A percentile compares a stretch with the other conserved stretches of the same genome.
Conservation (phyloP, 768 basidiomycete species). For the Pleurotus ostreatus region DNA sequence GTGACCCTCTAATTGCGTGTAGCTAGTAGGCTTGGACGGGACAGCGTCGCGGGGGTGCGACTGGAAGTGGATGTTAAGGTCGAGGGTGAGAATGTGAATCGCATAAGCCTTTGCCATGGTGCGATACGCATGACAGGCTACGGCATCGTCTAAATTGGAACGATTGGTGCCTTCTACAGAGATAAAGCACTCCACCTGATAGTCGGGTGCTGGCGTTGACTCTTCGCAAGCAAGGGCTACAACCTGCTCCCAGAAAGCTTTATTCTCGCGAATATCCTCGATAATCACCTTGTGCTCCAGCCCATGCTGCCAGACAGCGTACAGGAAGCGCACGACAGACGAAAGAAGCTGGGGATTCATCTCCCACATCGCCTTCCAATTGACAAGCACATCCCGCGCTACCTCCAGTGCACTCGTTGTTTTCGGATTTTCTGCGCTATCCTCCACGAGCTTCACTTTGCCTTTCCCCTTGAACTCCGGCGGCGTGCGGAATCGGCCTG, state of each 20-base stretch:
- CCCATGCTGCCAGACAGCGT: slow-evolving; percentile 76
- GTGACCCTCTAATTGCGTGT: slow-evolving; percentile 46
- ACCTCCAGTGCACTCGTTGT: slow-evolving; percentile 59
- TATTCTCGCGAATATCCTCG: slow-evolving; percentile 49
- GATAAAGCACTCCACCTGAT: slow-evolving; percentile 46
- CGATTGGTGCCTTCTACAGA: slow-evolving; percentile 44
- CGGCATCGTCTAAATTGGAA: slow-evolving; percentile 55
- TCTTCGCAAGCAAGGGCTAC: slow-evolving; percentile 61
- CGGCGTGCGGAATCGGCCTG: slow-evolving; percentile 62
- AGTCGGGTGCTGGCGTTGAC: slow-evolving; percentile 71
- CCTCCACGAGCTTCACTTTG: slow-evolving; percentile 32
- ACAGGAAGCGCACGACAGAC: slow-evolving; percentile 71
- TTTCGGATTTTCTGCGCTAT: slow-evolving; percentile 26
- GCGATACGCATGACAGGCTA: slow-evolving; percentile 64
- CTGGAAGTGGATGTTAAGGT: slow-evolving; percentile 61
- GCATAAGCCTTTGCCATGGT: slow-evolving; percentile 71
- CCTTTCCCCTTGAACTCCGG: slow-evolving; percentile 35
- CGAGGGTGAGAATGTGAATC: slow-evolving; percentile 68
- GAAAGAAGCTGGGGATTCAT: slow-evolving; percentile 72
- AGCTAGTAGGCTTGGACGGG: slow-evolving; percentile 54
- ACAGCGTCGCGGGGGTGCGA: slow-evolving; percentile 30
- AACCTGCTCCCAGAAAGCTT: slow-evolving; percentile 69
- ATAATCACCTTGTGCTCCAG: slow-evolving; percentile 65
- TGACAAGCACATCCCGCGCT: slow-evolving; percentile 60
- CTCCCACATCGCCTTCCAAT: slow-evolving; percentile 77